Conservation (phyloP, 2,329 filamentous ascomycete species). For the Colletotrichum tropicicola region DNA sequence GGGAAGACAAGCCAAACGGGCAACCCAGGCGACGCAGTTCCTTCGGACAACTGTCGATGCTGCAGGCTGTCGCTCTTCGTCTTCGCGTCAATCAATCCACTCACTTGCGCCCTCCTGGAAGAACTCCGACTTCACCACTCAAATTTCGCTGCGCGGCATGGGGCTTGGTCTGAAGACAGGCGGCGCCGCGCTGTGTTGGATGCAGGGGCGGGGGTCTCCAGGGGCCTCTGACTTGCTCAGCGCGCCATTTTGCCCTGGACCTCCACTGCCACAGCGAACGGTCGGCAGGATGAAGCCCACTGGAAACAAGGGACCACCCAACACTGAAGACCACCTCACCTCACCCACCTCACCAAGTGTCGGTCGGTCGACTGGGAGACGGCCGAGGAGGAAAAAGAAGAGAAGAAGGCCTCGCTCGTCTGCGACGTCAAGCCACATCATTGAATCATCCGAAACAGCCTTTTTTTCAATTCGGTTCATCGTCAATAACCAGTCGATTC, state of each 20-base stretch:
- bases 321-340: slow-evolving; percentile 24
- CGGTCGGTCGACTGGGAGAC: slow-evolving; percentile 15
- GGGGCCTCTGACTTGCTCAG: slow-evolving; percentile 19
- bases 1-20: slow-evolving; percentile 11
- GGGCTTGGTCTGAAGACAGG: neutral
- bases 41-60: slow-evolving; percentile 14
- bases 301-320: slow-evolving; percentile 30
- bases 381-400: neutral
- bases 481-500: neutral
- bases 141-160: slow-evolving; percentile 1
- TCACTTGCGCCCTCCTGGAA: neutral
- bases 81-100: slow-evolving; percentile 17
- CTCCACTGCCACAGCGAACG: slow-evolving; percentile 12
- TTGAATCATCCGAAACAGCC: neutral
- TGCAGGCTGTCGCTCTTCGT: slow-evolving; percentile 17
- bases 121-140: slow-evolving; percentile 9
- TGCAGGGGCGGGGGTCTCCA: slow-evolving; percentile 13
- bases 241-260: slow-evolving; percentile 19
- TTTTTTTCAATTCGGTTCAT: neutral
- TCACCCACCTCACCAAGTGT: neutral
- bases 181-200: neutral
- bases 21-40: slow-evolving; percentile 13
- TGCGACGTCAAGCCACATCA: neutral
- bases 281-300: slow-evolving; percentile 26
- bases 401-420: neutral